Evolutionary conservation across 2,329 filamentous ascomycete genomes (phyloP).

Genomic region (Aphanocladium album): DNA sequence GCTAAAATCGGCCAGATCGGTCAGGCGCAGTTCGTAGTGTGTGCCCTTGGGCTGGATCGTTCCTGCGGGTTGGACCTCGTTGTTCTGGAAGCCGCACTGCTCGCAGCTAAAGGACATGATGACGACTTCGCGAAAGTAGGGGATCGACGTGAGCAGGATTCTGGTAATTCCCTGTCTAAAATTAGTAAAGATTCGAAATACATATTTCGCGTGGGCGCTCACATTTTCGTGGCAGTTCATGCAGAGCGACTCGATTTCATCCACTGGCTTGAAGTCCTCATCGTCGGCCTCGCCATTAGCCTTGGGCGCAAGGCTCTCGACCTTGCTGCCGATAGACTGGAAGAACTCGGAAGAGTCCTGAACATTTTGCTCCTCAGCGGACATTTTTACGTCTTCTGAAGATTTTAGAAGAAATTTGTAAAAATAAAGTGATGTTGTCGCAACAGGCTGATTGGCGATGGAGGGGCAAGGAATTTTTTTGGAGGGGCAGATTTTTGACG

Average conservation of each 20-base stretch:
- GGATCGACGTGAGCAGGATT: slow-evolving; percentile 85
- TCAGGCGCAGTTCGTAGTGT: slow-evolving; percentile 77
- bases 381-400: slow-evolving; percentile 30
- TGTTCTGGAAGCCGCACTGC: slow-evolving; percentile 84
- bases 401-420: background rate
- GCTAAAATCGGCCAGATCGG: slow-evolving; percentile 66
- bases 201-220: slow-evolving; percentile 23
- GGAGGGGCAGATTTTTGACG: slow-evolving; percentile 20
- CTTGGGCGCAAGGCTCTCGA: slow-evolving; percentile 43
- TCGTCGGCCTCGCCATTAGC: slow-evolving; percentile 30
- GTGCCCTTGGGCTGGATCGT: slow-evolving; percentile 85
- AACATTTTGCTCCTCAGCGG: slow-evolving; percentile 32
- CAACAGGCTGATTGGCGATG: slow-evolving; percentile 8
- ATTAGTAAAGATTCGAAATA: slow-evolving; percentile 15
- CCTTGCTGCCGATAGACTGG: slow-evolving; percentile 58
- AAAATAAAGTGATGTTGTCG: slow-evolving; percentile 9
- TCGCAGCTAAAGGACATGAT: slow-evolving; percentile 95
- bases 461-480: slow-evolving; percentile 18
- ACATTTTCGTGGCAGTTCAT: slow-evolving; percentile 83
- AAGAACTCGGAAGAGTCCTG: slow-evolving; percentile 50
- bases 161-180: slow-evolving; percentile 67
- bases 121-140: slow-evolving; percentile 95
- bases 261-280: slow-evolving; percentile 53
- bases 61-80: slow-evolving; percentile 88
- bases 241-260: slow-evolving; percentile 73